Conservation (phyloP, 2,329 filamentous ascomycete genomes). For the Mycogone perniciosa region DNA sequence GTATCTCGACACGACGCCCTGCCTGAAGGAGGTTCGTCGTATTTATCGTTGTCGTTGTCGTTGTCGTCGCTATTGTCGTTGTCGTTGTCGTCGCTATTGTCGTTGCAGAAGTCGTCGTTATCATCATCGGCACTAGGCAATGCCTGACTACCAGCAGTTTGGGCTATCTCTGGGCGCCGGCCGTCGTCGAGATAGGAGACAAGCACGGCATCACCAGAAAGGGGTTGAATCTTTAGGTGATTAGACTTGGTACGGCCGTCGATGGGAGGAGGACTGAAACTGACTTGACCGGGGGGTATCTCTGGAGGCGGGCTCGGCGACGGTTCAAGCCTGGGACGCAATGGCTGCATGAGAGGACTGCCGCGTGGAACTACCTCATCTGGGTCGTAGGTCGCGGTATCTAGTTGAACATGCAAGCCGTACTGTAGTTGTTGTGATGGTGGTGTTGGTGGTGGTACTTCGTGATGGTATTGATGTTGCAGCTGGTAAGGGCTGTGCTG, state of each 20-base stretch:
- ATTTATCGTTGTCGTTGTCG: background rate
- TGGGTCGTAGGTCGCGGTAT: constrained; percentile 31
- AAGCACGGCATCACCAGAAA: constrained; percentile 60
- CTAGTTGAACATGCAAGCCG: constrained; percentile 3
- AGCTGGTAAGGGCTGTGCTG: background rate
- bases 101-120: constrained; percentile 29
- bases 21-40: no score
- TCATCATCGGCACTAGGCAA: constrained; percentile 42
- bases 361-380: constrained; percentile 37
- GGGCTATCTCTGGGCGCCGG: constrained; percentile 59
- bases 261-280: constrained; percentile 24
- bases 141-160: constrained; percentile 45
- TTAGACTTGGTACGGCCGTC: constrained; percentile 43
- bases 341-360: constrained; percentile 34
- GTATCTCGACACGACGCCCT: background rate
- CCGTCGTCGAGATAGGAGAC: constrained; percentile 57
- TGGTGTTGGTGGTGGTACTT: background rate
- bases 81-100: constrained; percentile 14
- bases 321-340: constrained; percentile 27
- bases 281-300: constrained; percentile 32
- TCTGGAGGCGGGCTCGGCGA: constrained; percentile 29
- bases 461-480: constrained; percentile 8
- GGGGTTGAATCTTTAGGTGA: constrained; percentile 48
- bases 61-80: constrained; percentile 11
- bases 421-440: background rate